Evolutionary conservation across 805 yeast species (phyloP).

Genomic region (Saturnispora sekii): DNA sequence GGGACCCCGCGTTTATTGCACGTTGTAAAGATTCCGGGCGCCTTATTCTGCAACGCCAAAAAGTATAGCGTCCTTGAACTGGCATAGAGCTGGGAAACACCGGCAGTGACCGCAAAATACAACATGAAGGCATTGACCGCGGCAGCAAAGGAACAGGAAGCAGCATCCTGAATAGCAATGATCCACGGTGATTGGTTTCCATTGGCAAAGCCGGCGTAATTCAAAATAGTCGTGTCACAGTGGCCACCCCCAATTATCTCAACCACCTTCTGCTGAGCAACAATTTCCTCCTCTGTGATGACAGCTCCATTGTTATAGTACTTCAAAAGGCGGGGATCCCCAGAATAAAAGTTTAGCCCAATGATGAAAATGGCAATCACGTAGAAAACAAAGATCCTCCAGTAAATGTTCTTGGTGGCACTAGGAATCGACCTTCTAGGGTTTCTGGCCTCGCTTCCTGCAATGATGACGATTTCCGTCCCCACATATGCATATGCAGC

Average conservation of each 20-base stretch:
- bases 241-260: constrained; percentile 20
- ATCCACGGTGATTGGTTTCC: constrained; percentile 50
- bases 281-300: constrained; percentile 14
- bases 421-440: constrained; percentile 71
- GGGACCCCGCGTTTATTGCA: constrained; percentile 68
- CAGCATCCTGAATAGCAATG: constrained; percentile 44
- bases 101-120: constrained; percentile 48
- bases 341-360: constrained; percentile 64
- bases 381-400: constrained; percentile 58
- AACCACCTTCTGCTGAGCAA: constrained; percentile 15
- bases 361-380: constrained; percentile 58
- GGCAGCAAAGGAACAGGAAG: constrained; percentile 40
- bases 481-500: constrained; percentile 75
- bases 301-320: constrained; percentile 32
- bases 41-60: constrained; percentile 45
- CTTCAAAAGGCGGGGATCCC: constrained; percentile 62
- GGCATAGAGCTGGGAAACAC: constrained; percentile 48
- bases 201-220: constrained; percentile 32
- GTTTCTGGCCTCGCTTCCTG: constrained; percentile 78
- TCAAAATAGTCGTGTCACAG: constrained; percentile 19
- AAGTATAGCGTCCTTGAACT: constrained; percentile 51
- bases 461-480: constrained; percentile 72
- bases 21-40: constrained; percentile 48
- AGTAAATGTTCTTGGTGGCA: constrained; percentile 67
- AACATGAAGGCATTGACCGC: constrained; percentile 44